Conservation (phyloP, 768 basidiomycete genomes). For the Leccinum arenicola region DNA sequence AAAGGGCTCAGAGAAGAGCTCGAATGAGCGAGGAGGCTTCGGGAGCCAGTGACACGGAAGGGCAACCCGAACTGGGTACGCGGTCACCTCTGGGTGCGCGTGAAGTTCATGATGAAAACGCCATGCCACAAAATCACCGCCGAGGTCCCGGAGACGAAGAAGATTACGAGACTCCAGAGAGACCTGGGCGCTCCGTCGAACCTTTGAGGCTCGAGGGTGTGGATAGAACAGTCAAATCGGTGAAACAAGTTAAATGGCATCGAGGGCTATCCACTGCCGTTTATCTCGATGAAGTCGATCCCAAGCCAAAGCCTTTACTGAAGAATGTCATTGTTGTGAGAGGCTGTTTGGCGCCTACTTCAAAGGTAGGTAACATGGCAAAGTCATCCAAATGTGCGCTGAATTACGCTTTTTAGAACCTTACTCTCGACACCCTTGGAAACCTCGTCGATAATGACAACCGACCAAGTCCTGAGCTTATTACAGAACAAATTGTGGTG, state of each 20-base stretch:
- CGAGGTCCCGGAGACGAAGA: conserved; percentile 80
- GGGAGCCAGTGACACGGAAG: conserved; percentile 29
- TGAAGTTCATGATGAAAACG: conserved; percentile 25
- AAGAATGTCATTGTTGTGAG: conserved; percentile 45
- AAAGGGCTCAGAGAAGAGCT: conserved; percentile 62
- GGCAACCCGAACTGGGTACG: conserved; percentile 17
- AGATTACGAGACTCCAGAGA: conserved; percentile 69
- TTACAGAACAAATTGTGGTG: conserved; percentile 63
- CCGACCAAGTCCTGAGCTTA: conserved; percentile 53
- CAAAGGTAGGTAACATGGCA: conserved; percentile 51
- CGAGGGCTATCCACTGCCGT: conserved; percentile 59
- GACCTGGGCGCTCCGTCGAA: conserved; percentile 40
- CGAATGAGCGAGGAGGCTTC: conserved; percentile 39
- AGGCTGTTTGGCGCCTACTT: conserved; percentile 65
- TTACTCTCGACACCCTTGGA: conserved; percentile 67
- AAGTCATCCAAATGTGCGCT: not conserved
- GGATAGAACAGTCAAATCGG: conserved; percentile 29
- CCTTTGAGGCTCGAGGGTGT: conserved; percentile 36
- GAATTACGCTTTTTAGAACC: conserved; percentile 38
- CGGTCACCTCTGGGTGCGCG: conserved; percentile 1
- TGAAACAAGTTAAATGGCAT: conserved; percentile 77
- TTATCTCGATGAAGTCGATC: conserved; percentile 61
- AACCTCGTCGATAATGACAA: conserved; percentile 58
- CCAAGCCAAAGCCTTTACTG: conserved; percentile 42
- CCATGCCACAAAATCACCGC: conserved; percentile 40